phyloP scores from a whole-genome alignment of 495 filamentous ascomycete species.

The Amphirosellinia nigrospora region DNA sequence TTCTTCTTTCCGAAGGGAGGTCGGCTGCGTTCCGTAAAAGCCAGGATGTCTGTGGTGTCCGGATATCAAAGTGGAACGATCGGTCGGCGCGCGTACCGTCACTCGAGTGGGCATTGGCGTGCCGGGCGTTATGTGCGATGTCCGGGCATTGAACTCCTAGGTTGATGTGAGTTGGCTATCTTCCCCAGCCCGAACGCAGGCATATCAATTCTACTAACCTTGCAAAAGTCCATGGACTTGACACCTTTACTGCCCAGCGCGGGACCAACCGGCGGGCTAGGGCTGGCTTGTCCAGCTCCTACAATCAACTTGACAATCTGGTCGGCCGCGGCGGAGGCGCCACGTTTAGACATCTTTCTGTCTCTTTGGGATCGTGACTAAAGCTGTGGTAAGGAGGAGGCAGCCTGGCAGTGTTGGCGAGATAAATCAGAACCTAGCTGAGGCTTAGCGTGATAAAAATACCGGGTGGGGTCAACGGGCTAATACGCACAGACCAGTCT shows the following conservation, averaged over 20 bases:
- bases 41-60: slow-evolving; percentile 89
- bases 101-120: slow-evolving; percentile 89
- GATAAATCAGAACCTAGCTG: not conserved
- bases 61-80: slow-evolving; percentile 89
- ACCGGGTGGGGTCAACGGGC: too few species aligned
- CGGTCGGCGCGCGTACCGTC: slow-evolving; percentile 90
- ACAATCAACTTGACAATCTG: slow-evolving; percentile 98
- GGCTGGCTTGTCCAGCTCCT: slow-evolving; percentile 93
- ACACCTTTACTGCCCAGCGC: slow-evolving; percentile 97
- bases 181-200: not conserved
- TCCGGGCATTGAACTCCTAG: slow-evolving; percentile 98
- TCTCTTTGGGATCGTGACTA: not conserved
- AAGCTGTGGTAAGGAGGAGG: not conserved
- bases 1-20: slow-evolving; percentile 73
- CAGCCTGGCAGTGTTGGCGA: not conserved
- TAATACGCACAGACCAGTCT: too few species aligned
- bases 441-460: too few species aligned
- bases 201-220: slow-evolving; percentile 62
- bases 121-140: slow-evolving; percentile 79
- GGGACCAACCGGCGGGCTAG: slow-evolving; percentile 96
- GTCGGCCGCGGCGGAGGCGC: slow-evolving; percentile 63
- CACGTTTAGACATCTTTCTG: slow-evolving; percentile 75
- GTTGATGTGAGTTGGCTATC: slow-evolving; percentile 13
- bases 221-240: slow-evolving; percentile 99
- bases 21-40: slow-evolving; percentile 85